A percentile compares a stretch with the other conserved stretches of the same genome.
phyloP scores from a whole-genome alignment of 2,329 filamentous ascomycete genomes.

The Cordyceps tenuipes region DNA sequence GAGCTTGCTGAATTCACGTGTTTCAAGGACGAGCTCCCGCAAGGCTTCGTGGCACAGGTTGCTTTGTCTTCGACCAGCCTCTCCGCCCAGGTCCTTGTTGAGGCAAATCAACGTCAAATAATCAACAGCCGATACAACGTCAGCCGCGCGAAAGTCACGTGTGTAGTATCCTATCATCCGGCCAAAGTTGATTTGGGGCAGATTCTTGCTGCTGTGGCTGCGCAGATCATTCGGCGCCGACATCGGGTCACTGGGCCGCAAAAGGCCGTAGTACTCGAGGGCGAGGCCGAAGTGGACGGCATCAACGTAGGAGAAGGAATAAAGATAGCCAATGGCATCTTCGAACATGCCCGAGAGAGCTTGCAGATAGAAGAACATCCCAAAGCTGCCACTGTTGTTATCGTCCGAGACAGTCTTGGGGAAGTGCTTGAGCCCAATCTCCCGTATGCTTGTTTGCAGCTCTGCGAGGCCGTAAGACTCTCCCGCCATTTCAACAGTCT shows the following conservation, averaged over 20 bases:
- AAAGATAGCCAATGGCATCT: constrained; percentile 83
- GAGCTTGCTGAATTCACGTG: constrained; percentile 86
- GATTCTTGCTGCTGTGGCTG: constrained; percentile 56
- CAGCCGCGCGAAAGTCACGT: constrained; percentile 84
- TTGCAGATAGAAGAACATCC: constrained; percentile 90
- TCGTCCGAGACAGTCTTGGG: constrained; percentile 72
- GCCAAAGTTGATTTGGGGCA: constrained; percentile 86
- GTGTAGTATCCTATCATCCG: constrained; percentile 94
- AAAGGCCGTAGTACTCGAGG: constrained; percentile 78
- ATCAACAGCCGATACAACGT: constrained; percentile 83
- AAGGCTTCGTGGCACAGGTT: constrained; percentile 85
- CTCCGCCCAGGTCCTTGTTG: constrained; percentile 71
- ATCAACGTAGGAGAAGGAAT: constrained; percentile 83
- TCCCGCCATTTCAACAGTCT: constrained; percentile 54
- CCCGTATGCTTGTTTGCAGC: constrained; percentile 71
- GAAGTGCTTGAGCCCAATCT: constrained; percentile 90
- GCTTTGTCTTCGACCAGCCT: constrained; percentile 67
- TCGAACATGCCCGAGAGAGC: constrained; percentile 89
- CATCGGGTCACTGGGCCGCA: constrained; percentile 77
- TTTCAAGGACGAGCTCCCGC: constrained; percentile 91
- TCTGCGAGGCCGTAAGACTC: constrained; percentile 58
- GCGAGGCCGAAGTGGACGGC: constrained; percentile 92
- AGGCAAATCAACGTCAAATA: constrained; percentile 89
- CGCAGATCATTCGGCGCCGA: constrained; percentile 63
- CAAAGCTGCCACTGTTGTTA: constrained; percentile 66